Percentiles rank a stretch among this genome's conserved stretches.
Conservation (phyloP, 1,284 basidiomycete genomes). For the Pseudozyma sp. region DNA sequence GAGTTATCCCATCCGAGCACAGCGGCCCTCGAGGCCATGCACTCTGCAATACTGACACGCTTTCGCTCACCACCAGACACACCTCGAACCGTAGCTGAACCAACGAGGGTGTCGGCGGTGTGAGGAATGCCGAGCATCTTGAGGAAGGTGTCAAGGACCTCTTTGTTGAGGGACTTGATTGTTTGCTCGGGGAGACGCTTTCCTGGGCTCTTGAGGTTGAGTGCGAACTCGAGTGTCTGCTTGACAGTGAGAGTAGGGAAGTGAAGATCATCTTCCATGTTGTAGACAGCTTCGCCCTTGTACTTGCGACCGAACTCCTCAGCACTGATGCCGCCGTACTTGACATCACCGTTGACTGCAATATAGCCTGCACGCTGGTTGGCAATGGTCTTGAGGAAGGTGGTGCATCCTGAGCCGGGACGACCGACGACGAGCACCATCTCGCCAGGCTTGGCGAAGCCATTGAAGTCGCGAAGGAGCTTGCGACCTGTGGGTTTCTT, state of each 20-base stretch:
- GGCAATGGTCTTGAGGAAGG: slow-evolving; percentile 73
- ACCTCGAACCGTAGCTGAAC: slow-evolving; percentile 69
- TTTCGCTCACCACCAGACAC: slow-evolving; percentile 66
- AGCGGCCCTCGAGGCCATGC: slow-evolving; percentile 46
- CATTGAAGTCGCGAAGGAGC: slow-evolving; percentile 50
- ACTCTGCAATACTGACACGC: slow-evolving; percentile 65
- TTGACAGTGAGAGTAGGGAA: slow-evolving; percentile 57
- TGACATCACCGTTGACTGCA: slow-evolving; percentile 62
- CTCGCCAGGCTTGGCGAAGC: slow-evolving; percentile 74
- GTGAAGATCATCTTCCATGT: slow-evolving; percentile 57
- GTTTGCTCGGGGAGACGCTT: slow-evolving; percentile 56
- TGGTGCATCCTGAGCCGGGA: slow-evolving; percentile 75
- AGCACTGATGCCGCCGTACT: slow-evolving; percentile 71
- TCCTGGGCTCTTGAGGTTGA: slow-evolving; percentile 49
- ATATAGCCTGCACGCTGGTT: slow-evolving; percentile 70
- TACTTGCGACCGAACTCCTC: slow-evolving; percentile 72
- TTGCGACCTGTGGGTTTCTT: slow-evolving; percentile 21
- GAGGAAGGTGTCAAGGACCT: slow-evolving; percentile 64
- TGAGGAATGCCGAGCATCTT: slow-evolving; percentile 56
- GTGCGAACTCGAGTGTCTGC: slow-evolving; percentile 57
- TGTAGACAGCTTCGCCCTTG: slow-evolving; percentile 56
- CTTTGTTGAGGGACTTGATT: slow-evolving; percentile 38
- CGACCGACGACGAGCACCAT: slow-evolving; percentile 74
- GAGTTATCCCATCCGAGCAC: slow-evolving; percentile 60
- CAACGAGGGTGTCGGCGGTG: slow-evolving; percentile 57